Evolutionary conservation across 768 basidiomycete genomes (phyloP), one percentile per base, ranked within the genome.

Genomic region (Auriscalpium vulgare): DNA sequence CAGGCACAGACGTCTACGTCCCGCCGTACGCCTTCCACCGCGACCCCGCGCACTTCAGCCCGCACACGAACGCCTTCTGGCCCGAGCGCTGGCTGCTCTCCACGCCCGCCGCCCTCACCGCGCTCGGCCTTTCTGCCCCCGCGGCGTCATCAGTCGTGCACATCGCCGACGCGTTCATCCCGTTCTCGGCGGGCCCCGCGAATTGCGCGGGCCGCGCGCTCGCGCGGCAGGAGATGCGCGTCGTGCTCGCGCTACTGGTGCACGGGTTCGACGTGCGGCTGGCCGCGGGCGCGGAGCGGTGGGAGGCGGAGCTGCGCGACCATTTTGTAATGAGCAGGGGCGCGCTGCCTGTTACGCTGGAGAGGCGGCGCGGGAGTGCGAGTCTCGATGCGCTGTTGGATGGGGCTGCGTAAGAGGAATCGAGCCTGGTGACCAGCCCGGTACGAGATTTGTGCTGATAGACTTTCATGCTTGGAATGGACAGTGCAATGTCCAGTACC

Each of bases 191-290:
- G 45, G 80, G 81, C 0, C 78, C 79, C 10, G 71, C 73, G 14
- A 78, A 78, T 59, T 82, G 82, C 61, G 74, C 72, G 11, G 80
- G 80, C 17, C 75, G 72, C 61, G 60, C 74, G 65, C 67, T 78
- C 19, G 78, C 76, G 50, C 62, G 71, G 59, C 64, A 66, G 45
- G 72, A 74, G 58, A 56, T 74, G 62, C 68, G 69, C 50, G 65
- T 59, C 44, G 59, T 74, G 37, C 43, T 72, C 16, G 62, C 62
- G 23, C 46, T 67, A n/a, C 53, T 74, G 40, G 48, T 75, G 62
- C 72, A 71, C 62, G 62, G 65, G 51, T 69, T 73, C 53, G 67
- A 73, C 21, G 56, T 72, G 51, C 47, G 59, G 48, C 65, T 74
- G 47, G 66, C 55, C 4, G 40, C 40, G 17, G 13, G 14, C 13